Evolutionary conservation across 1,284 basidiomycete genomes (phyloP), one percentile per base, ranked within the genome.

Genomic region (Cystobasidium slooffiae): DNA sequence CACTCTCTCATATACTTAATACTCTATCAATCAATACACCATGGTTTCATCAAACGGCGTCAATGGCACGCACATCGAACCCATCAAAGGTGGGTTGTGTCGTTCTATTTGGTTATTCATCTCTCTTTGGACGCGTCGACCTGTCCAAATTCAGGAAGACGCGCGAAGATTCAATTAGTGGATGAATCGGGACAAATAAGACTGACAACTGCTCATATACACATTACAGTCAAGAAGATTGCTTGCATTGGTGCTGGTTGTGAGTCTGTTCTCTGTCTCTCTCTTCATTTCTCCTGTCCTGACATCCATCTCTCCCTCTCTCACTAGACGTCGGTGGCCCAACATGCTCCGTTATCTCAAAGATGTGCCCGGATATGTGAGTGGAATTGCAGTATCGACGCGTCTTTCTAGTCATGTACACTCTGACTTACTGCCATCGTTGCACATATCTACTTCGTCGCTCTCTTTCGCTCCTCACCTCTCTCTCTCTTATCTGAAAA

Each of bases 341-440:
- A 78, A 79, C 79, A 16, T 80, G 78, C 74, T 76, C 77, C 51
- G 76, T 78, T 65, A 79, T 79, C 78, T 93, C 93, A n/a, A 86
- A 92, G 81, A 94, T 92, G 83, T 96, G 94, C 84, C 94, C 96
- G 68, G 88, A 97, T 82, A 93, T 98, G 70, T 73, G 53, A 65
- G 70, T 47, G 18, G 10, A 10, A 10, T 14, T 52, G 37, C 59
- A 22, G n/a, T 16, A 10, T 70, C 24, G 16, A 59, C 55, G 64
- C 64, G 37, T 67, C 18, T 49, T 20, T 22, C 31, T 18, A 22
- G 24, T 20, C 52, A 53, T 53, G 20, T 20, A 18, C 52, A 53
- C 5, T 18, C 56, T 59, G 56, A 59, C 20, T 8, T 31, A 12
- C 8, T 37, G 12, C 20, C 53, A 14, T 16, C 24, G 8, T 18